Evolutionary conservation across 441 rosid species (phyloP).

Genomic region (Gossypium schwendimanii): DNA sequence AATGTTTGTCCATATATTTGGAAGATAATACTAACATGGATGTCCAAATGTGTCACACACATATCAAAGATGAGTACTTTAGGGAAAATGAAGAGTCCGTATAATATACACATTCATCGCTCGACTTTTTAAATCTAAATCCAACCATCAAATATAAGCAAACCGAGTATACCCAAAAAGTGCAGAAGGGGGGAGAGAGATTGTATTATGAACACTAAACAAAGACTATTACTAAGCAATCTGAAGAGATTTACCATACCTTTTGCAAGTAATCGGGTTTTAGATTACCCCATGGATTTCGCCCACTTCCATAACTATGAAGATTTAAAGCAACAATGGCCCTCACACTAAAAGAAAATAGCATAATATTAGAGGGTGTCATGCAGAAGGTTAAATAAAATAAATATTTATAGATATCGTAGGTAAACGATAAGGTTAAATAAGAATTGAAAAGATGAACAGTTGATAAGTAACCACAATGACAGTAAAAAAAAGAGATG

Average conservation of each 20-base stretch:
- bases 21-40: no score
- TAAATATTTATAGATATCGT: background rate
- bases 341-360: slow-evolving; percentile 50
- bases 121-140: no score
- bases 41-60: no score
- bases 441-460: background rate
- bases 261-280: slow-evolving; percentile 75
- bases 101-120: no score
- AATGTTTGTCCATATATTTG: no score
- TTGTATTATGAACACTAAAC: background rate
- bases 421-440: background rate
- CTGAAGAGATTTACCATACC: slow-evolving; percentile 29
- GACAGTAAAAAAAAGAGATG: background rate
- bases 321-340: slow-evolving; percentile 54
- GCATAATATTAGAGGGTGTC: background rate
- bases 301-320: slow-evolving; percentile 86
- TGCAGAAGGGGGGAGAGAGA: background rate
- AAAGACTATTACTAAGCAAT: background rate
- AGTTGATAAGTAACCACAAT: background rate
- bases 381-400: background rate
- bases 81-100: no score
- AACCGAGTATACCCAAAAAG: no score
- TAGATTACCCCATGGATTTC: slow-evolving; percentile 90
- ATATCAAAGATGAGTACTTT: no score
- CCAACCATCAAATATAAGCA: no score